Evolutionary conservation across 2,329 filamentous ascomycete species (phyloP), one percentile per base, ranked within the genome.

Genomic region (Xylaria sp.): DNA sequence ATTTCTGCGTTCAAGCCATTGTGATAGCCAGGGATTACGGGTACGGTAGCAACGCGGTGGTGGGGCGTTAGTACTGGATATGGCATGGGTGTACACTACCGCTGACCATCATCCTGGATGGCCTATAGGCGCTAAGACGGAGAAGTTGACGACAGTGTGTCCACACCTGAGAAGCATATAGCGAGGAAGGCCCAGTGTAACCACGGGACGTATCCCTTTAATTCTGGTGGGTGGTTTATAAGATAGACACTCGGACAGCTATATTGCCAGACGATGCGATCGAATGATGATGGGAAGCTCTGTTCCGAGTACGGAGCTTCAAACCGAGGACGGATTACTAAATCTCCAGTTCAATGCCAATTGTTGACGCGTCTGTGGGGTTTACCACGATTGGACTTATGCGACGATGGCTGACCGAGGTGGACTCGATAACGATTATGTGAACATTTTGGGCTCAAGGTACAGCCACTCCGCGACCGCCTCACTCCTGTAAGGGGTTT

Each of bases 151-250:
- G 31, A 37, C 55, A 46, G 46, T 39, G 44, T 65, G 46, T 51
- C 63, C 48, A 60, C 57, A 34, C 39, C 60, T 41, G 9, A 44
- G 57, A 56, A 28, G 37, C 13, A 59, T 31, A 68, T 58, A 37
- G 31, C 39, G 63, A 61, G 52, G 54, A 31, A 54, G 41, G 48
- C 15, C 54, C 58, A 54, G 59, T 69, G 63, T 58, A 60, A 69
- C 69, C 62, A 46, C 69, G 63, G 66, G 60, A 67, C 52, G 46
- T 13, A 28, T 34, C 61, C 39, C 65, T 57, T 57, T 56, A 41
- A n/a, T n/a, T 39, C 46, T 37, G 31, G 25, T 25, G 31, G 54
- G 25, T 41, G 44, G 46, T 23, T 50, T 41, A 52, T n/a, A 31
- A 23, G 28, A 28, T 20, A 10, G 51, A 50, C 50, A 3, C 25